Conservation (phyloP, 345 rosid genomes). For the Bretschneidera sinensis region DNA sequence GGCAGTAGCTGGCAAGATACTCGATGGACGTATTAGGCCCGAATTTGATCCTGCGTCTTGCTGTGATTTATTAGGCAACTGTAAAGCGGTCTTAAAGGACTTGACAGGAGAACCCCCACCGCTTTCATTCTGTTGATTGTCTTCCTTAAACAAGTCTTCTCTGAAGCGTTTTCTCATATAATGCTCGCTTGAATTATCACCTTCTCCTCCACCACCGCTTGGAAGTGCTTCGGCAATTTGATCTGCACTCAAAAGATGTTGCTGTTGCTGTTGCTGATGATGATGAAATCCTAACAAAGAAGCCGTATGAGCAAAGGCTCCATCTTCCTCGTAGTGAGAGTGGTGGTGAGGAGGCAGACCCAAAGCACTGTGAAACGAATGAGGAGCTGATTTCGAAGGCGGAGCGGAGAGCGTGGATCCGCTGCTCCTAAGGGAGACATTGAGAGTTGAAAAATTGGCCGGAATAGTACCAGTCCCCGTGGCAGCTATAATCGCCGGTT, state of each 20-base stretch:
- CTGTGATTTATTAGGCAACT: constrained; percentile 23
- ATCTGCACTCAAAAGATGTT: constrained; percentile 42
- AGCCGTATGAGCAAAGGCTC: constrained; percentile 43
- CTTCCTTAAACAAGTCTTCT: constrained; percentile 65
- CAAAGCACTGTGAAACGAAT: constrained; percentile 56
- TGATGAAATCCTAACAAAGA: constrained; percentile 56
- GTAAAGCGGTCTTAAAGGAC: constrained; percentile 29
- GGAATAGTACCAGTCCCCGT: constrained; percentile 80
- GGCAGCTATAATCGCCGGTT: constrained; percentile 66
- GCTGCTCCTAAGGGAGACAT: constrained; percentile 56
- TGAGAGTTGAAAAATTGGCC: constrained; percentile 61
- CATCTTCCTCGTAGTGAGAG: constrained; percentile 60
- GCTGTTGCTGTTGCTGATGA: constrained; percentile 41
- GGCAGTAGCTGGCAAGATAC: constrained; percentile 41
- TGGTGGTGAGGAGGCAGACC: constrained; percentile 44
- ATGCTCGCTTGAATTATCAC: constrained; percentile 35
- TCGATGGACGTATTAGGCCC: constrained; percentile 30
- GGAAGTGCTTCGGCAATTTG: constrained; percentile 54
- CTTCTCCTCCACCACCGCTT: too few relatives aligned
- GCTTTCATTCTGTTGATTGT: constrained; percentile 34
- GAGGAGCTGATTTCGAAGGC: constrained; percentile 60
- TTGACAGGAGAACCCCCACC: constrained; percentile 31
- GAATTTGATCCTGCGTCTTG: constrained; percentile 25
- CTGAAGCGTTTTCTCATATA: constrained; percentile 57
- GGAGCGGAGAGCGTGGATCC: constrained; percentile 66